Percentiles rank a stretch among this genome's conserved stretches.
These are phyloP conservation scores for Fusarium paranaense DNA, from an alignment of 2,329 filamentous ascomycete genomes.

Conservation along the genomic window DNA sequence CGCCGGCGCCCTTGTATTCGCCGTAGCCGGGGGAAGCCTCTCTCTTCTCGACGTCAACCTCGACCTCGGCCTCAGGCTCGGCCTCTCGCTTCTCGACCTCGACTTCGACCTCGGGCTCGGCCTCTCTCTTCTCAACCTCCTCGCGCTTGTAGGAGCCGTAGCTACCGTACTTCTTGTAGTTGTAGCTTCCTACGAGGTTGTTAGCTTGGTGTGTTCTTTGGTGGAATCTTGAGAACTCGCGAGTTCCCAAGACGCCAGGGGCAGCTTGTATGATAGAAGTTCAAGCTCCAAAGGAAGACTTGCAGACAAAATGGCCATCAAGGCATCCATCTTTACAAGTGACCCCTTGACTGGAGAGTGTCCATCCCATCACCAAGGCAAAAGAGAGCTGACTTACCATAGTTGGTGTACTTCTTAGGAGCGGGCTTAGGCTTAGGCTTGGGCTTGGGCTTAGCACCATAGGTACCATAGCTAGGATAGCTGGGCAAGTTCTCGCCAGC, in stretches of 20 bases:
- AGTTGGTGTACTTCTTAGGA: slow-evolving; percentile 17
- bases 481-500: slow-evolving; percentile 5
- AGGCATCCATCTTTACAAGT: not conserved
- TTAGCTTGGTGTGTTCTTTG: not conserved
- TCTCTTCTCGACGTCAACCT: slow-evolving; percentile 1
- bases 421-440: slow-evolving; percentile 11
- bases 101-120: slow-evolving; percentile 1
- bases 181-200: not conserved
- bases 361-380: not conserved
- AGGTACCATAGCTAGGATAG: slow-evolving; percentile 12
- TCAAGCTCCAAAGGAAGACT: not conserved
- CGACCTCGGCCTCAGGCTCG: slow-evolving; percentile 9
- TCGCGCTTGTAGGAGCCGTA: slow-evolving; percentile 24
- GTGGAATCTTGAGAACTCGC: not conserved
- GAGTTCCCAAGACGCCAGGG: not conserved
- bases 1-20: slow-evolving; percentile 1
- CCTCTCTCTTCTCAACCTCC: slow-evolving; percentile 7
- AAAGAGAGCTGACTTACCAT: slow-evolving; percentile 4
- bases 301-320: not conserved
- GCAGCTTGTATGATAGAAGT: not conserved
- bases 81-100: slow-evolving; percentile 3
- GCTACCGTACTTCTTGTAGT: slow-evolving; percentile 22
- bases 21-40: slow-evolving; percentile 4
- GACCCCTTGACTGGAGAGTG: not conserved
- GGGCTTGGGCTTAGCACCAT: not conserved